Base-by-base conservation (phyloP, 768 basidiomycete genomes). In the Cystofilobasidium macerans region DNA sequence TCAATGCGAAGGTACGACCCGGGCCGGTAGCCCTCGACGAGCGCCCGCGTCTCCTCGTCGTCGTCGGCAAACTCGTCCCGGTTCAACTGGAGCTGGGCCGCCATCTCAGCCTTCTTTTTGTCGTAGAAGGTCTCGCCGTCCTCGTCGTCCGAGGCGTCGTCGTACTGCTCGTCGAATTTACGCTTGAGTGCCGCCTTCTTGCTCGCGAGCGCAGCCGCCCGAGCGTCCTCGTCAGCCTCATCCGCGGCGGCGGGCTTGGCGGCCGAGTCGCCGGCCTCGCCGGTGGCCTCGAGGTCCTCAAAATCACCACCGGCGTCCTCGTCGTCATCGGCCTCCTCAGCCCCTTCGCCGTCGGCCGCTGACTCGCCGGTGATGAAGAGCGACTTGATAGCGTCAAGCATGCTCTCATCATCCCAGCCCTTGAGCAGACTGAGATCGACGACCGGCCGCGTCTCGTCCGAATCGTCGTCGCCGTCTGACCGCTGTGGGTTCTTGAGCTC, bases 81-180 rank as follows among this genome's bases (percentile, higher is more conserved):
- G 77, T 94, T 94, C 62, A 93, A 79, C 61, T 83, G 81, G 33
- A 86, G 84, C 72, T 95, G 92, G 12, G 82, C 81, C 26, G 89
- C 83, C 73, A 99, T 88, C 72, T 92, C 90, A 24, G 88, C 88
- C 78, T 97, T 99, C 75, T 87, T 85, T 73, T 86, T 84, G 57
- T 86, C 83, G 78, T 95, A 99, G 72, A 95, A 95, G 72, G 91
- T 89, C 74, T 84, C 77, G 71, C 88, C 86, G 35, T 75, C 77
- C 22, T 74, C 77, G 32, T 73, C 76, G 68, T 76, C 74, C 51
- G 88, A 86, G 3, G 88, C 87, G 70, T 92, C 89, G 74, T 95
- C 91, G 76, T 97, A 97, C 76, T 94, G 87, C 71, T 90, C 89
- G 76, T 99, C 89, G 74, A 99, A 99, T 75, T 94, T 93, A 70